Percentiles rank a stretch among this genome's conserved stretches.
Evolutionary conservation across 352 stramenopile genomes (phyloP).

Genomic region (Globisporangium carolinianum): DNA sequence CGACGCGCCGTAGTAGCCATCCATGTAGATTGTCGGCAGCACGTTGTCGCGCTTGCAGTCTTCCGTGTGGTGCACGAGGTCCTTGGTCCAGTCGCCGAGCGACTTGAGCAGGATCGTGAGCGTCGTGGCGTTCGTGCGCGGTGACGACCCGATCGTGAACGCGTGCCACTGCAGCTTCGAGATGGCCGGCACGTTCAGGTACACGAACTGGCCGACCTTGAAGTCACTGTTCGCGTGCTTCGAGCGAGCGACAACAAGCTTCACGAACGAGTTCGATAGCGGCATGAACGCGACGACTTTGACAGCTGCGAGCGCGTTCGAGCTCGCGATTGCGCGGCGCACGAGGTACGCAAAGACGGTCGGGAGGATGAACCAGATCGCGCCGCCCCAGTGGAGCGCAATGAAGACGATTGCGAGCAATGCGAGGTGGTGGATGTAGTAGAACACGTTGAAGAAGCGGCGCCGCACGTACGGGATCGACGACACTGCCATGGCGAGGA

Average conservation of each 20-base stretch:
- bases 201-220: constrained; percentile 48
- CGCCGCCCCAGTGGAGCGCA: constrained; percentile 19
- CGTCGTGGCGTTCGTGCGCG: constrained; percentile 26
- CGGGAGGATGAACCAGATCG: constrained; percentile 27
- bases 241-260: constrained; percentile 31
- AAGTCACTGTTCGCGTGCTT: constrained; percentile 24
- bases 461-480: constrained; percentile 26
- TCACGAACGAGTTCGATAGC: constrained; percentile 33
- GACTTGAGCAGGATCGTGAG: constrained; percentile 45
- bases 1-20: constrained; percentile 21
- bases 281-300: constrained; percentile 25
- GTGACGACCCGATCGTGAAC: constrained; percentile 46
- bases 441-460: constrained; percentile 22
- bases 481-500: constrained; percentile 18
- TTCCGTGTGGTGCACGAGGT: constrained; percentile 31
- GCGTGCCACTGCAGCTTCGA: constrained; percentile 56
- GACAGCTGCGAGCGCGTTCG: constrained; percentile 37
- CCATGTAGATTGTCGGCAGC: constrained; percentile 19
- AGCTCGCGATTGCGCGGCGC: constrained; percentile 28
- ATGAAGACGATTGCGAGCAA: constrained; percentile 17
- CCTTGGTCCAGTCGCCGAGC: constrained; percentile 39
- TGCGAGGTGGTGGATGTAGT: constrained; percentile 22
- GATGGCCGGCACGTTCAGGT: constrained; percentile 43
- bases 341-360: constrained; percentile 22
- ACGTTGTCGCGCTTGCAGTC: constrained; percentile 20